These are phyloP conservation scores for Picochlorum costavermella DNA, from an alignment of 139 green algal genomes.

Conservation along the genomic window DNA sequence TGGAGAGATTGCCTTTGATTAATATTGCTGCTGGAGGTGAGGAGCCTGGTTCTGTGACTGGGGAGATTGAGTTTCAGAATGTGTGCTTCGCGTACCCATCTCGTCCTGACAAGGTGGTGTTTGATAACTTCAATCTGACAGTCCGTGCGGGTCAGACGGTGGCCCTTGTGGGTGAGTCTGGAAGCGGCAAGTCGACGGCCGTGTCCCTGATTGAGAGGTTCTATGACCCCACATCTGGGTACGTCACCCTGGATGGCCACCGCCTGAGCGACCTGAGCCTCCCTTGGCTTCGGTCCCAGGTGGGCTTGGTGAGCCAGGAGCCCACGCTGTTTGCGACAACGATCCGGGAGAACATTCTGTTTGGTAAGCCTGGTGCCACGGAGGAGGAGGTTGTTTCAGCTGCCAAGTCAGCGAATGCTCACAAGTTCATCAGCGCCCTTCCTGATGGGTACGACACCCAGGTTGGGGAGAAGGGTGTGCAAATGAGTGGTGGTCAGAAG, in stretches of 20 bases:
- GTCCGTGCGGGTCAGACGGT: constrained; percentile 68
- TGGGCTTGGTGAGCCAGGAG: constrained; percentile 76
- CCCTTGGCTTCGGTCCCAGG: constrained; percentile 54
- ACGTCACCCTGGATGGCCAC: constrained; percentile 66
- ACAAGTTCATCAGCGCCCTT: constrained; percentile 67
- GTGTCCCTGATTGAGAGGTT: constrained; percentile 82
- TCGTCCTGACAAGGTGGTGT: constrained; percentile 51
- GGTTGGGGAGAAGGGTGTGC: constrained; percentile 38
- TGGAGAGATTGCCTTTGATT: constrained; percentile 52
- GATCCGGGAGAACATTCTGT: constrained; percentile 75
- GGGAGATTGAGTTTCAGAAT: constrained; percentile 45
- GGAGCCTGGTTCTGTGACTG: constrained; percentile 15
- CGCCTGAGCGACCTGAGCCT: constrained; percentile 67
- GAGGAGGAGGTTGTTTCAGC: constrained; percentile 56
- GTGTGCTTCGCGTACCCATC: constrained; percentile 76
- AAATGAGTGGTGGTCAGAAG: constrained; percentile 68
- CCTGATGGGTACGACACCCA: constrained; percentile 46
- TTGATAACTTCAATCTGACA: constrained; percentile 50
- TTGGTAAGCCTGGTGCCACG: constrained; percentile 36
- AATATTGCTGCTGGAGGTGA: constrained; percentile 8
- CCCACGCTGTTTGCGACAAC: constrained; percentile 71
- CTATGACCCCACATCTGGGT: constrained; percentile 66
- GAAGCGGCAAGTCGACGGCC: constrained; percentile 86
- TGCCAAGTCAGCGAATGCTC: constrained; percentile 58
- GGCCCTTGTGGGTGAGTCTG: constrained; percentile 80